These are phyloP conservation scores for Domatiomyces globalis DNA, from an alignment of 2,329 filamentous ascomycete species.

Conservation along the genomic window DNA sequence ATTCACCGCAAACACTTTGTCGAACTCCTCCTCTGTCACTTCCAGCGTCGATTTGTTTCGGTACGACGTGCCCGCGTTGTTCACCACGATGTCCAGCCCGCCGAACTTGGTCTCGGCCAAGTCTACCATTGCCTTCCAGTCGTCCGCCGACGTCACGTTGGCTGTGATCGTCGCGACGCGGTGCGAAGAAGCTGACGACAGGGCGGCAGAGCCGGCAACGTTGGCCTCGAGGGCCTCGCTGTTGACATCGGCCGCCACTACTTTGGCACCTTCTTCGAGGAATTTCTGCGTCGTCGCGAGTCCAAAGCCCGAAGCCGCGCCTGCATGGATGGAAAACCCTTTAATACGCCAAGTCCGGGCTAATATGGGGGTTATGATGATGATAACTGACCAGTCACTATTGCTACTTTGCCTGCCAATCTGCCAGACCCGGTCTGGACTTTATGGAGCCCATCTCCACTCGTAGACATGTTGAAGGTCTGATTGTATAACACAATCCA, in stretches of 20 bases:
- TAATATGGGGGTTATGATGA: neutral
- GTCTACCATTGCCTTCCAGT: constrained; percentile 16
- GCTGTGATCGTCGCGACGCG: constrained; percentile 9
- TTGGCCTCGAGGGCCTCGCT: constrained; percentile 8
- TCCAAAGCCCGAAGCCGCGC: constrained; percentile 31
- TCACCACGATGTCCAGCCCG: constrained; percentile 14
- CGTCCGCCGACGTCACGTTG: constrained; percentile 11
- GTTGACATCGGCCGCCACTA: constrained; percentile 31
- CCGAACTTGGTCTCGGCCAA: constrained; percentile 13
- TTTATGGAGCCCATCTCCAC: constrained; percentile 7
- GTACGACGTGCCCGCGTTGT: constrained; percentile 17
- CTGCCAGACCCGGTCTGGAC: constrained; percentile 19
- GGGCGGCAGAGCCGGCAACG: constrained; percentile 1
- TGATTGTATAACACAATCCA: neutral
- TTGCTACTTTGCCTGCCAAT: constrained; percentile 32
- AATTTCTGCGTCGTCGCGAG: constrained; percentile 29
- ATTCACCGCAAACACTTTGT: constrained; percentile 32
- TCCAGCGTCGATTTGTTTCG: constrained; percentile 25
- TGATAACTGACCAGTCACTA: constrained; percentile 28
- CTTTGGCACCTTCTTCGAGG: constrained; percentile 28
- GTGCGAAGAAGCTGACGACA: neutral
- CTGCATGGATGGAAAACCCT: constrained; percentile 13
- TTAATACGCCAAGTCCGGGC: neutral
- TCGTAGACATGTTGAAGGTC: neutral
- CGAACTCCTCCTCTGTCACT: constrained; percentile 29